phyloP scores from a whole-genome alignment of 768 basidiomycete genomes.

The Boletus subcaerulescens region DNA sequence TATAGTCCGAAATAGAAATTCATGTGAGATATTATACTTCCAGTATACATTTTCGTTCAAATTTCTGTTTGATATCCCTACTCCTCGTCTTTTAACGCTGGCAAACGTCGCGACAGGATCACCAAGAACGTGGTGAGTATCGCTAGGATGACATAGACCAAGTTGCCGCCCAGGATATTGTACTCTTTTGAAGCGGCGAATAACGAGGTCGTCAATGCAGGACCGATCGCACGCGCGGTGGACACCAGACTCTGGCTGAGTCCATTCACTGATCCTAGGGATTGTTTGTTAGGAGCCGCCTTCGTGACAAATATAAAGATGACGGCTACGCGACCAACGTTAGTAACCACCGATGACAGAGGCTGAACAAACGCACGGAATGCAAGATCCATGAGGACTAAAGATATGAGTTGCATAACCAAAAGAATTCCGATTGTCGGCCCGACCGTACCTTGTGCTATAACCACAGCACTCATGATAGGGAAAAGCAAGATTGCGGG shows the following conservation, averaged over 20 bases:
- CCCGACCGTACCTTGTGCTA: conserved; percentile 29
- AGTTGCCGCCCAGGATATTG: conserved; percentile 48
- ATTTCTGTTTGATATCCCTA: not conserved
- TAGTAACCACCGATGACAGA: too few relatives aligned
- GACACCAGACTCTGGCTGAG: conserved; percentile 48
- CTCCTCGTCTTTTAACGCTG: conserved; percentile 15
- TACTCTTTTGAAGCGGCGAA: conserved; percentile 51
- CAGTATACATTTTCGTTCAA: too few relatives aligned
- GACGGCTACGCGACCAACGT: conserved; percentile 31
- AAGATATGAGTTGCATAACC: conserved; percentile 20
- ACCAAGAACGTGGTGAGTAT: conserved; percentile 27
- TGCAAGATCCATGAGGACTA: conserved; percentile 37
- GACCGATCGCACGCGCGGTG: conserved; percentile 48
- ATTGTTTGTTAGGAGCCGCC: conserved; percentile 49
- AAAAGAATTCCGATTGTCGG: conserved; percentile 38
- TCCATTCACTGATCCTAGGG: conserved; percentile 58
- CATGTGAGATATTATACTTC: too few relatives aligned
- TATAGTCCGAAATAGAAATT: too few relatives aligned
- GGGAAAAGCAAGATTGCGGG: conserved; percentile 44
- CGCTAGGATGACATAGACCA: conserved; percentile 44
- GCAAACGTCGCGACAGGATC: conserved; percentile 19
- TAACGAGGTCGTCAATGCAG: conserved; percentile 46
- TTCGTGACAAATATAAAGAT: conserved; percentile 54
- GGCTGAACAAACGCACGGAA: conserved; percentile 30
- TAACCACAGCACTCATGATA: conserved; percentile 40